Base-by-base conservation (phyloP, 169 alveolate species). In the Plasmodium inui region DNA sequence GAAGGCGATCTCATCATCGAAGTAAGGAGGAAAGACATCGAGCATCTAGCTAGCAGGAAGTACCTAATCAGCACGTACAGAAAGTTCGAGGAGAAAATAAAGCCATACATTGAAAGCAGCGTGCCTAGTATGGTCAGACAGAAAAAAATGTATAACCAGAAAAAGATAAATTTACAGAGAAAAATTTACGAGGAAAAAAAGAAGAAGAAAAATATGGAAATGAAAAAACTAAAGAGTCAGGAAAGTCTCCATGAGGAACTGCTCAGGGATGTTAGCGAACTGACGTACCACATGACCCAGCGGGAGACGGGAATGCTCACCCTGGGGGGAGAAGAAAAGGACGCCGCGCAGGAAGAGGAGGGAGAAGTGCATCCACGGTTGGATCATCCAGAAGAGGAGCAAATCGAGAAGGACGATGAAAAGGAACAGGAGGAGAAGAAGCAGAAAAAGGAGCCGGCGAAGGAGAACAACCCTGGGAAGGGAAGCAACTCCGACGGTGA, bases 101-200 rank as follows among this genome's bases (percentile, higher is more conserved):
- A 50, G 32, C 95, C 95, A 3, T 91, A 91, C 53, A 91, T 91
- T 44, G 92, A 91, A 46, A 91, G 92, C 70, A 91, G 95, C 37
- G 70, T 91, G n/a, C 95, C 95, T 50, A 61, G 82, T 12, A 91
- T 91, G 95, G n/a, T 91, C 22, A 80, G 74, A 53, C 91, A 91
- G 26, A 82, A 91, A 82, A 91, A 91, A 91, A 44, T 81, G 57
- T 41, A 81, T n/a, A 73, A 74, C 39, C 57, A 81, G 46, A 91
- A 82, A 50, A 91, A 82, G 41, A 55, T 91, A 71, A 91, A 70
- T 71, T 71, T 91, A 17, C 91, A 91, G 26, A 80, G 82, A 53
- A 91, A 91, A 91, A 81, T 91, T 50, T 88, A 88, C 26, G 94
- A 88, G 79, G 94, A 88, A 26, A 88, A 88, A 80, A 88, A 88